Percentiles rank a stretch among this genome's conserved stretches.
Evolutionary conservation across 2,329 filamentous ascomycete genomes (phyloP).

Genomic region (Aspergillus candidus): DNA sequence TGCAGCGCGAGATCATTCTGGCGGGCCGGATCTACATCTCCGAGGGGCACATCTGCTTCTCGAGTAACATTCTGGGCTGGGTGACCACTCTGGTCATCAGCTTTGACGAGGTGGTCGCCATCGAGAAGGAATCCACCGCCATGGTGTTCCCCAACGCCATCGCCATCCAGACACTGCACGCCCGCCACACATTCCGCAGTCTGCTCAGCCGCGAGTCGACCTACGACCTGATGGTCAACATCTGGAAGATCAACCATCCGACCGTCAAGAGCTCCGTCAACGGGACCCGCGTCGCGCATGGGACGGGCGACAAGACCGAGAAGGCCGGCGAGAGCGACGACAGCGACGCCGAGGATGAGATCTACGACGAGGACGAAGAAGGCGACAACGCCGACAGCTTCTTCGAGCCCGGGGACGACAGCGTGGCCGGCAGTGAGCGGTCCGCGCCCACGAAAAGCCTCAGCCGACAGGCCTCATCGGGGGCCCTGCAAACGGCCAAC

Average conservation of each 20-base stretch:
- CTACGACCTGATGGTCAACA: conserved; percentile 93
- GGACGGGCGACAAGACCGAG: conserved; percentile 83
- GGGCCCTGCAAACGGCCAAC: conserved; percentile 28
- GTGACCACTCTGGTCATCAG: conserved; percentile 95
- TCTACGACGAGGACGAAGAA: conserved; percentile 48
- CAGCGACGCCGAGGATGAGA: conserved; percentile 65
- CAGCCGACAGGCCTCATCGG: conserved; percentile 64
- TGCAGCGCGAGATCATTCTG: conserved; percentile 91
- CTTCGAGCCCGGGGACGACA: conserved; percentile 50
- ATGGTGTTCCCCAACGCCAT: conserved; percentile 95
- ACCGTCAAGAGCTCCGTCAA: conserved; percentile 86
- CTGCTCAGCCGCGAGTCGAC: conserved; percentile 92
- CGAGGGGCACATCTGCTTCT: conserved; percentile 96
- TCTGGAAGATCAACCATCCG: conserved; percentile 96
- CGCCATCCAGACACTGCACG: conserved; percentile 91
- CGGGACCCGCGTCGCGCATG: conserved; percentile 73
- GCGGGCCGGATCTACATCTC: conserved; percentile 94
- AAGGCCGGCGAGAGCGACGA: conserved; percentile 66
- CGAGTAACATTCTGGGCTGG: conserved; percentile 98
- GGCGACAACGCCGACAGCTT: conserved; percentile 55
- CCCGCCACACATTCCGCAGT: conserved; percentile 92
- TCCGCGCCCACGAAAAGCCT: conserved; percentile 47
- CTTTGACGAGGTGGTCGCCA: conserved; percentile 94
- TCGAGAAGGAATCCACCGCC: conserved; percentile 94
- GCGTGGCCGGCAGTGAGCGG: conserved; percentile 49